phyloP scores from a whole-genome alignment of 345 rosid species.

The Euphorbia lathyris region DNA sequence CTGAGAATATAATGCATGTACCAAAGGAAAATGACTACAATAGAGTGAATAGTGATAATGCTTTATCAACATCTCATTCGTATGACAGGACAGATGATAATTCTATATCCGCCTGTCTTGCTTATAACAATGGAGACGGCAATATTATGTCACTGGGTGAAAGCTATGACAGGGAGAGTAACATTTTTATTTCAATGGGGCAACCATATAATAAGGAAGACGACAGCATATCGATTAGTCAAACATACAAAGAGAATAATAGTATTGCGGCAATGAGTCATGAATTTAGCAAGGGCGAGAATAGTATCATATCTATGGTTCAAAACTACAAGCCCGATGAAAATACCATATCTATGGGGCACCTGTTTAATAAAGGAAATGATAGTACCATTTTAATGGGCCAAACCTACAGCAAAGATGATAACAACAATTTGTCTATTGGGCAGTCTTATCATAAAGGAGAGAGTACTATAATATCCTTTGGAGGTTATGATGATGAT shows the following conservation, averaged over 20 bases:
- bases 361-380: slow-evolving; percentile 37
- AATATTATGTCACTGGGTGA: slow-evolving; percentile 34
- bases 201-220: slow-evolving; percentile 37
- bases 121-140: slow-evolving; percentile 19
- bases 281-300: slow-evolving; percentile 37
- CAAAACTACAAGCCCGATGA: slow-evolving; percentile 46
- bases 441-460: slow-evolving; percentile 40
- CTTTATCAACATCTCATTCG: slow-evolving; percentile 13
- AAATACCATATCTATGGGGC: slow-evolving; percentile 42
- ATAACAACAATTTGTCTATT: slow-evolving; percentile 26
- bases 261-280: slow-evolving; percentile 35
- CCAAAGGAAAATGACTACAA: slow-evolving; percentile 32
- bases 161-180: slow-evolving; percentile 36
- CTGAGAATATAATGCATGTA: slow-evolving; percentile 32
- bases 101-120: slow-evolving; percentile 25
- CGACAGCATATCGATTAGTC: slow-evolving; percentile 33
- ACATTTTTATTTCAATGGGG: slow-evolving; percentile 44
- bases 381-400: slow-evolving; percentile 26
- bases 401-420: slow-evolving; percentile 32
- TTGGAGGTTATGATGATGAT: slow-evolving; percentile 60
- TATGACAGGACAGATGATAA: slow-evolving; percentile 19
- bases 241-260: slow-evolving; percentile 40
- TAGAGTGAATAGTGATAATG: slow-evolving; percentile 17
- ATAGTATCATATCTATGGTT: slow-evolving; percentile 40
- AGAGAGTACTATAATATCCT: slow-evolving; percentile 60